Conservation (phyloP, 495 filamentous ascomycete genomes). For the Xylaria sp. region DNA sequence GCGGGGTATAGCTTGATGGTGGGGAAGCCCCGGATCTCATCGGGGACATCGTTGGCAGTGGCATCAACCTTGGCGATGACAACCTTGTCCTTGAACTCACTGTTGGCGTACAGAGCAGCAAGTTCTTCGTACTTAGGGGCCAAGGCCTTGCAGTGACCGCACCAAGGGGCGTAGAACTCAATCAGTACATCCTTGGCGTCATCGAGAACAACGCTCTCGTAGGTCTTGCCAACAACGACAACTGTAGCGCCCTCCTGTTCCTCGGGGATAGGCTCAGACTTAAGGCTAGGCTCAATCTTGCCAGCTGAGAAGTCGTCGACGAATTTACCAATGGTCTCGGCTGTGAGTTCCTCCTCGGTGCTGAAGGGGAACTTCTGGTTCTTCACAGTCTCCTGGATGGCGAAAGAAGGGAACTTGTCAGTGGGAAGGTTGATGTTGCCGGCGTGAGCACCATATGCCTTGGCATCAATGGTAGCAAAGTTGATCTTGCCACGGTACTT, state of each 20-base stretch:
- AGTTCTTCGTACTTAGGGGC: constrained; percentile 94
- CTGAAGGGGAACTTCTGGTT: constrained; percentile 97
- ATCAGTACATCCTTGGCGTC: constrained; percentile 96
- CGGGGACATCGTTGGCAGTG: constrained; percentile 94
- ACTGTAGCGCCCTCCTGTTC: constrained; percentile 88
- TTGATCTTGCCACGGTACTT: constrained; percentile 86
- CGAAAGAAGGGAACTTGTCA: constrained; percentile 94
- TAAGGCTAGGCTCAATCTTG: constrained; percentile 93
- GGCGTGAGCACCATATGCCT: constrained; percentile 92
- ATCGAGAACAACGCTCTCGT: constrained; percentile 90
- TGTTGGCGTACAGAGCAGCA: constrained; percentile 75
- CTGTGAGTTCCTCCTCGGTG: constrained; percentile 80
- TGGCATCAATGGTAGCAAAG: constrained; percentile 97
- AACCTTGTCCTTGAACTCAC: constrained; percentile 79
- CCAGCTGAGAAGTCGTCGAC: constrained; percentile 87
- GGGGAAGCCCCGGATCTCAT: constrained; percentile 97
- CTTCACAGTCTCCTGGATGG: constrained; percentile 95
- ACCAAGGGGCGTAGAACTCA: constrained; percentile 99
- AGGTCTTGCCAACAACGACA: constrained; percentile 92
- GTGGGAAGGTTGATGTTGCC: constrained; percentile 97
- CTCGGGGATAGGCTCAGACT: constrained; percentile 97
- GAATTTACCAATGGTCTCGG: constrained; percentile 78
- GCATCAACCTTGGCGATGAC: constrained; percentile 98
- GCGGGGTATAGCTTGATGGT: constrained; percentile 99
- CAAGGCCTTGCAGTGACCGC: constrained; percentile 97